phyloP scores from a whole-genome alignment of 2,329 filamentous ascomycete genomes.

The Fonsecaea erecta region DNA sequence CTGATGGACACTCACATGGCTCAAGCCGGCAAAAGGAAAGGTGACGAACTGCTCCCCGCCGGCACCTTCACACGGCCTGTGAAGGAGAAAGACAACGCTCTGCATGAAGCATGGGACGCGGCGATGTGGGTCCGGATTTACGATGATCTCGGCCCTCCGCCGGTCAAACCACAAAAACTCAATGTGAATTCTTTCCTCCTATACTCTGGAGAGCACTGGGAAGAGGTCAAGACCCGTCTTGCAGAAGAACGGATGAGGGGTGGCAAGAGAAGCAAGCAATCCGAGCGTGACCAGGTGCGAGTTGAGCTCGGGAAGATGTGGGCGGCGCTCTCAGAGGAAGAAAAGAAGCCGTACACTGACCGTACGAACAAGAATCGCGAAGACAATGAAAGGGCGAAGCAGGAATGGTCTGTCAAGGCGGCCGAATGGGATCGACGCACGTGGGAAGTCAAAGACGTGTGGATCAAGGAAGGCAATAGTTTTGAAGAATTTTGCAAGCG shows the following conservation, averaged over 20 bases:
- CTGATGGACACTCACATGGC: conserved; percentile 35
- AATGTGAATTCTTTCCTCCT: conserved; percentile 85
- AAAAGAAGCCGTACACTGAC: conserved; percentile 77
- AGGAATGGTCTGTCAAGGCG: conserved; percentile 74
- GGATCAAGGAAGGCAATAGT: conserved; percentile 41
- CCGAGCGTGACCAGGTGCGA: conserved; percentile 73
- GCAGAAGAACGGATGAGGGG: conserved; percentile 66
- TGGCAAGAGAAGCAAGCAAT: conserved; percentile 59
- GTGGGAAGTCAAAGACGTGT: conserved; percentile 47
- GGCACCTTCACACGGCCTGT: conserved; percentile 36
- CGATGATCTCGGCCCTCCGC: conserved; percentile 72
- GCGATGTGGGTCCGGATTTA: conserved; percentile 63
- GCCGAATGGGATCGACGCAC: conserved; percentile 52
- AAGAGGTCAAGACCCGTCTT: conserved; percentile 67
- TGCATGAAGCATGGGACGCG: conserved; percentile 59
- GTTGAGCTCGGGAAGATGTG: conserved; percentile 88
- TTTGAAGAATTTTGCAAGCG: conserved; percentile 39
- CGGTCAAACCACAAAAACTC: conserved; percentile 71
- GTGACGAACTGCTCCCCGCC: conserved; percentile 36
- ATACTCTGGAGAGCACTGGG: conserved; percentile 78
- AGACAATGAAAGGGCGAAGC: conserved; percentile 65
- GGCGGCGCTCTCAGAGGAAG: conserved; percentile 73
- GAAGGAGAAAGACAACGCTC: conserved; percentile 39
- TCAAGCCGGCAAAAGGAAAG: conserved; percentile 38
- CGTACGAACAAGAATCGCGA: conserved; percentile 73